Conservation (phyloP, 2,329 filamentous ascomycete genomes). For the Talaromyces islandicus region DNA sequence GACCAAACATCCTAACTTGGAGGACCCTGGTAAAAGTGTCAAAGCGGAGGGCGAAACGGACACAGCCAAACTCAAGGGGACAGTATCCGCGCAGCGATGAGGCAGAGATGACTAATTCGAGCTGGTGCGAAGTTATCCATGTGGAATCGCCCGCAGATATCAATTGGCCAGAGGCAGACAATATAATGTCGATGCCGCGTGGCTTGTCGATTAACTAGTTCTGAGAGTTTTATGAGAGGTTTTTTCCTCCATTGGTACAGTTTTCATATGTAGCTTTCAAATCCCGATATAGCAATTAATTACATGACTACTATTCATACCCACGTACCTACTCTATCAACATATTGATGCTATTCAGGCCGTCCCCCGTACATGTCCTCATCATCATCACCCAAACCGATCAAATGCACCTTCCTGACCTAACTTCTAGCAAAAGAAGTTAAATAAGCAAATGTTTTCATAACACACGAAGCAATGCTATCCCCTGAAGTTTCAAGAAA, state of each 20-base stretch:
- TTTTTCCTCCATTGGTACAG: too few relatives aligned
- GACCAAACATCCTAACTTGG: conserved; percentile 45
- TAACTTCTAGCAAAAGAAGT: neutral
- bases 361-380: neutral
- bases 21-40: conserved; percentile 44
- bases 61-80: conserved; percentile 49
- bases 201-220: too few relatives aligned
- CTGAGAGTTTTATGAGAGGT: too few relatives aligned
- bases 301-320: neutral
- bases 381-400: neutral
- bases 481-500: neutral
- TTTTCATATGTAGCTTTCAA: neutral
- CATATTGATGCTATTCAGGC: neutral
- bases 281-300: neutral
- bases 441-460: neutral
- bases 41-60: conserved; percentile 55
- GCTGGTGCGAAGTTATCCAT: neutral
- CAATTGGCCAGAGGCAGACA: too few relatives aligned
- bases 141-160: too few relatives aligned
- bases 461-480: neutral
- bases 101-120: neutral
- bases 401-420: neutral
- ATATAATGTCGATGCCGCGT: too few relatives aligned
- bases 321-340: neutral
- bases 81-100: conserved; percentile 34